Evolutionary conservation across 1,284 basidiomycete genomes (phyloP), one percentile per base, ranked within the genome.

Genomic region (Ceratobasidium sp.): DNA sequence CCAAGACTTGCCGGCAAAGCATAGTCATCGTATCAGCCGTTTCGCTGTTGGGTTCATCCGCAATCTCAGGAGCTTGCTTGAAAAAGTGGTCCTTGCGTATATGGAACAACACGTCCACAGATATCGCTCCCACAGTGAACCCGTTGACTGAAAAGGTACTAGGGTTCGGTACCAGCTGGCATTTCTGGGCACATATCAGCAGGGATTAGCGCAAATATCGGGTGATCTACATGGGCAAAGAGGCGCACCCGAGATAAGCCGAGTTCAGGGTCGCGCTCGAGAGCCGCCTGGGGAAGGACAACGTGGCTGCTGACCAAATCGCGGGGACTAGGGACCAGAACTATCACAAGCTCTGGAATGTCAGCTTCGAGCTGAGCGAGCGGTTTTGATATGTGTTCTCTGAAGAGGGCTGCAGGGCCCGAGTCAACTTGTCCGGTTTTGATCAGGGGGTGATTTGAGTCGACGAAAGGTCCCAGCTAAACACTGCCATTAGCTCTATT

Each of bases 401-500:
- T 83, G 83, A 98, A 98, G 41, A 98, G 83, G 14, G 89, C 87
- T 0, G 82, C 78, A 0, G 94, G 93, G 2, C 89, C 83, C 65
- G 86, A 82, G 72, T 91, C 89, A 31, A 91, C 81, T 54, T 93
- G 90, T 1, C 95, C 95, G 1, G 84, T 81, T 79, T 88, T 89
- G 75, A 98, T 87, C 53, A 86, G 83, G 0, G 92, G 88, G 81
- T 98, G 95, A 14, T 85, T 81, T 0, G 87, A 82, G 77, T 97
- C 94, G 46, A 98, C 82, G 80, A 98, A 98, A 0, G 97, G 97
- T 0, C 97, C 97, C 14, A 94, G 83, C 95, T 96, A 79, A 8
- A 53, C 16, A 22, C 9, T 19, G 14, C 37, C 27, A 46, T 74
- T 46, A 58, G 8, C 11, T 16, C 8, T 24, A 8, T 24, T 2